Percentiles rank a stretch among this genome's conserved stretches.
phyloP scores from a whole-genome alignment of 148 eudicot species.

The Chenopodium berlandieri region DNA sequence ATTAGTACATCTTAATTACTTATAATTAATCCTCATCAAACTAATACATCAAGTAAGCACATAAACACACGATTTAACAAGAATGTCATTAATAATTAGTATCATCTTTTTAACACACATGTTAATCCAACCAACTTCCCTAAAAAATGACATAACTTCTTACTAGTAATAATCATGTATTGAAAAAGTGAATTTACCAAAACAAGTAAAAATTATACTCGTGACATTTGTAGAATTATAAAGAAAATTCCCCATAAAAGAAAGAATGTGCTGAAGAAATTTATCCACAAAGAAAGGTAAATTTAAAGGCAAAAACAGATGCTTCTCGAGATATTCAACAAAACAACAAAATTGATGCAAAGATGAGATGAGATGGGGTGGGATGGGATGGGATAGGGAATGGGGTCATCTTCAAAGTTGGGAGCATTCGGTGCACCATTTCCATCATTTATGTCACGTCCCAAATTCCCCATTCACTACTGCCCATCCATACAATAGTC shows the following conservation, averaged over 20 bases:
- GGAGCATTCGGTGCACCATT: constrained; percentile 19
- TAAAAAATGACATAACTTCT: neutral
- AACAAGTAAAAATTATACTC: neutral
- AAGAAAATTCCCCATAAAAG: neutral
- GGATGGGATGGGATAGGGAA: neutral
- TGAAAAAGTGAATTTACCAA: neutral
- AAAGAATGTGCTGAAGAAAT: neutral
- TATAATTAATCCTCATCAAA: too few relatives aligned
- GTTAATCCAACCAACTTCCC: too few relatives aligned
- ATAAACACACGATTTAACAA: too few relatives aligned
- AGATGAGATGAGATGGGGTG: neutral
- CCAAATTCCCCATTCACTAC: neutral
- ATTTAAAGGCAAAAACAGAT: constrained; percentile 8
- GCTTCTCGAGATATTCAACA: constrained; percentile 13
- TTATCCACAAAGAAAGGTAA: neutral
- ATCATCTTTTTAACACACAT: too few relatives aligned
- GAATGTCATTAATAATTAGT: too few relatives aligned
- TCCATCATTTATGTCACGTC: constrained; percentile 6
- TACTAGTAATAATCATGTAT: neutral
- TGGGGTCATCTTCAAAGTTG: constrained; percentile 12
- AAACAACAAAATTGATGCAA: neutral
- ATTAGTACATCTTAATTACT: too few relatives aligned
- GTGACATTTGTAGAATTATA: too few relatives aligned
- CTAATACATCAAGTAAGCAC: too few relatives aligned
- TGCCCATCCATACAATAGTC: neutral